Percentiles rank a stretch among this genome's conserved stretches.
Evolutionary conservation across 2,329 filamentous ascomycete genomes (phyloP).

Genomic region (Penicillium vulpinum): DNA sequence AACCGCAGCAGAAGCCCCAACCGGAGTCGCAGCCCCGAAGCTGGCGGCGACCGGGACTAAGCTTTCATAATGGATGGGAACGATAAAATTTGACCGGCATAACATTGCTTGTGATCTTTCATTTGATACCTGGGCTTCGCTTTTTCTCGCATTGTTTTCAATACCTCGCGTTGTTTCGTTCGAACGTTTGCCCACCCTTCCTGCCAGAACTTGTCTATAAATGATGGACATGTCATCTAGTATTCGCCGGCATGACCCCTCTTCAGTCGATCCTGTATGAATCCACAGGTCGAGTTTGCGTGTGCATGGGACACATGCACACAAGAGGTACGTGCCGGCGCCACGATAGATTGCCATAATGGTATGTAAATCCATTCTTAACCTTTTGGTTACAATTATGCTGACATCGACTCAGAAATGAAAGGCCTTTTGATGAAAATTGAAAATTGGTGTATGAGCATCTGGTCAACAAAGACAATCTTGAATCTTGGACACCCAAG

Average conservation of each 20-base stretch:
- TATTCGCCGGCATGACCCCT: constrained; percentile 26
- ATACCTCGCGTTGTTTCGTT: constrained; percentile 5
- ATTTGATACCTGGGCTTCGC: constrained; percentile 17
- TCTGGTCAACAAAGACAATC: background rate
- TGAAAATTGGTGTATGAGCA: constrained; percentile 1
- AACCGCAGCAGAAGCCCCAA: constrained; percentile 48
- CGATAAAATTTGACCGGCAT: constrained; percentile 8
- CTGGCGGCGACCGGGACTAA: constrained; percentile 38
- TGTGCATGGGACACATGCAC: background rate
- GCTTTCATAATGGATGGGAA: constrained; percentile 3
- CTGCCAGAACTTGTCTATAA: constrained; percentile 1
- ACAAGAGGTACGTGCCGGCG: constrained; percentile 29
- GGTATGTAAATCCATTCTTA: constrained; percentile 23
- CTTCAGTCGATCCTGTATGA: constrained; percentile 2
- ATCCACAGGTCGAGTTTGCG: background rate
- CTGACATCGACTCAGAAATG: constrained; percentile 24
- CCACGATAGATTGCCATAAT: constrained; percentile 25
- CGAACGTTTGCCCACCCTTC: constrained; percentile 6
- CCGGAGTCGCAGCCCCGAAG: constrained; percentile 48
- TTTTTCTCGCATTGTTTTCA: constrained; percentile 12
- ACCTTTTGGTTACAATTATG: background rate
- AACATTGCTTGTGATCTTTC: constrained; percentile 2
- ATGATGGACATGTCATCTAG: constrained; percentile 9
- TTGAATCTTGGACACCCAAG: background rate
- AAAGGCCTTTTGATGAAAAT: constrained; percentile 14